These are phyloP conservation scores for Komagataella populi DNA, from an alignment of 805 yeast genomes.

Conservation along the genomic window DNA sequence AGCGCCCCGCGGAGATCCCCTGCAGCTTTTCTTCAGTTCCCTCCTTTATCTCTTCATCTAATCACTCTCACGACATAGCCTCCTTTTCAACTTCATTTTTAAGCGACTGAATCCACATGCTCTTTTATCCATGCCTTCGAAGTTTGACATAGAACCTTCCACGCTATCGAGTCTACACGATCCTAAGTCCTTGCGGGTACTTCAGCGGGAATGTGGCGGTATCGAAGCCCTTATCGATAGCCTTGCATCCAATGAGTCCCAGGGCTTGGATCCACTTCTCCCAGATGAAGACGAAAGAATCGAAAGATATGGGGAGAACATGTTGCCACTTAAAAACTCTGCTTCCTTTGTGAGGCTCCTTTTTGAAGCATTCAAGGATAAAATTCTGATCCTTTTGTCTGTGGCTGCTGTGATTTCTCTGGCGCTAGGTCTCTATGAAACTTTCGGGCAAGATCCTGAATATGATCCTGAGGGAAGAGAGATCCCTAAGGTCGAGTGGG, in stretches of 20 bases:
- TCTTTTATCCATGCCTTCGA: not conserved
- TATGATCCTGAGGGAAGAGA: slow-evolving; percentile 68
- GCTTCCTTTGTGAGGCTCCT: slow-evolving; percentile 59
- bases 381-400: slow-evolving; percentile 70
- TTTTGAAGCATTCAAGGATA: slow-evolving; percentile 80
- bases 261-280: slow-evolving; percentile 25
- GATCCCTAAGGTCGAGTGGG: slow-evolving; percentile 89
- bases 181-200: slow-evolving; percentile 39
- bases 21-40: not conserved
- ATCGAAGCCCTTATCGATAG: slow-evolving; percentile 17
- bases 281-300: slow-evolving; percentile 22
- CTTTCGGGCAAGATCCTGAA: slow-evolving; percentile 72
- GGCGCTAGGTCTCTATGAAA: slow-evolving; percentile 83
- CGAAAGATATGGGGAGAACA: slow-evolving; percentile 52
- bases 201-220: slow-evolving; percentile 29
- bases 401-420: slow-evolving; percentile 84
- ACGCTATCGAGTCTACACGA: slow-evolving; percentile 37
- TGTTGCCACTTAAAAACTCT: slow-evolving; percentile 56
- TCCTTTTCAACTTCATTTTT: not conserved
- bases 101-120: not conserved
- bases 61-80: not conserved
- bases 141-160: not conserved
- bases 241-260: slow-evolving; percentile 21
- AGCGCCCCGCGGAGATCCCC: not conserved
- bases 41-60: not conserved